A percentile compares a stretch with the other conserved stretches of the same genome.
Conservation (phyloP, 208 protist genomes). For the Herpetomonas samuelpessoai region DNA sequence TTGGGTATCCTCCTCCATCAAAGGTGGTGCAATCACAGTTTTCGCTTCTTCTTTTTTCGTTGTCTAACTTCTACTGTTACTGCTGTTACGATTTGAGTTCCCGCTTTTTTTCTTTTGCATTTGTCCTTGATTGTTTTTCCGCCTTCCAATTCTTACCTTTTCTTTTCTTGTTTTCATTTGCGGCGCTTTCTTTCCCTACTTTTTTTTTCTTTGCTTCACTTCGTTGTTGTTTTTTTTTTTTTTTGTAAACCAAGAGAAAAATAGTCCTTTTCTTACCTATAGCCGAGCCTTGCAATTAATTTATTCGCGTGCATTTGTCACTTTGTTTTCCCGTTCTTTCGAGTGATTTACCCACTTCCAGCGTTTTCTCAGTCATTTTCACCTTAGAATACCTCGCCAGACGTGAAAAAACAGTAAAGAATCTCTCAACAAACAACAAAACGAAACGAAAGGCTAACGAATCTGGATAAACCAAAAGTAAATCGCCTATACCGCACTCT, state of each 20-base stretch:
- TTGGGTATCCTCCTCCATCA: no score
- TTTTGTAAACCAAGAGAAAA: neutral
- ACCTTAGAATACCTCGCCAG: neutral
- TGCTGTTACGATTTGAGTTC: neutral
- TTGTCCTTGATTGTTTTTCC: slow-evolving; percentile 11
- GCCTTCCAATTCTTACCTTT: slow-evolving; percentile 9
- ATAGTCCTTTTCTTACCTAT: neutral
- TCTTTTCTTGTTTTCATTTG: no score
- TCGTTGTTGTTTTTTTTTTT: neutral
- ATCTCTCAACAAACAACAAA: no score
- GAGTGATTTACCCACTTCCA: slow-evolving; percentile 1
- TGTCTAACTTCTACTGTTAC: neutral
- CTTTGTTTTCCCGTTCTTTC: slow-evolving; percentile 8
- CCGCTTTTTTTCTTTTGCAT: slow-evolving; percentile 5
- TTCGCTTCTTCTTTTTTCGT: neutral
- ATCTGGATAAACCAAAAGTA: no score
- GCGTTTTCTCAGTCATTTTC: slow-evolving; percentile 1
- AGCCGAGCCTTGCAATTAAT: neutral
- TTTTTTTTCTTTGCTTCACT: slow-evolving; percentile 14
- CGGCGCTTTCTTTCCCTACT: no score
- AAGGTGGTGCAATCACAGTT: no score
- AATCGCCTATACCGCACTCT: no score
- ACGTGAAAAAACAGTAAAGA: no score
- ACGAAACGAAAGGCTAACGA: no score
- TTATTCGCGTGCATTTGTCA: slow-evolving; percentile 1